phyloP scores from a whole-genome alignment of 768 basidiomycete genomes.

The Polyporus arcularius region DNA sequence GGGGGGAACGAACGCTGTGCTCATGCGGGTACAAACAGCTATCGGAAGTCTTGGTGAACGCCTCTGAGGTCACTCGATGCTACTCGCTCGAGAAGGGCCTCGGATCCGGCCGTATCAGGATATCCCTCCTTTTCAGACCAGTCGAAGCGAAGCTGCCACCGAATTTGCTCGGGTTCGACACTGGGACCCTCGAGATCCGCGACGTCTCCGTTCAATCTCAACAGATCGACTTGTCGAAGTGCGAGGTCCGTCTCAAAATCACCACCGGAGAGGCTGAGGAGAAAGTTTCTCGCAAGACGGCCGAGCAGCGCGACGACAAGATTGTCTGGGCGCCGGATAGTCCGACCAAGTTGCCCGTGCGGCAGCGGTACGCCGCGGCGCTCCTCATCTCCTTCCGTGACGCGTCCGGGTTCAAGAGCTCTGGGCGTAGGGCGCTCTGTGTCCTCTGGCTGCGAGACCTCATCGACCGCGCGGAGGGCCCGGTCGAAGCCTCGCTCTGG shows the following conservation, averaged over 20 bases:
- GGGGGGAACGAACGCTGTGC: not conserved
- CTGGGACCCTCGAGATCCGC: conserved; percentile 61
- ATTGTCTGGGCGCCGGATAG: conserved; percentile 37
- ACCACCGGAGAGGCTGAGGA: conserved; percentile 43
- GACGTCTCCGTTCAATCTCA: conserved; percentile 33
- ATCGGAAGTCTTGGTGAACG: conserved; percentile 36
- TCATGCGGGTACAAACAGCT: conserved; percentile 21
- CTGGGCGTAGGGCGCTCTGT: conserved; percentile 37
- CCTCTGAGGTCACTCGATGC: conserved; percentile 56
- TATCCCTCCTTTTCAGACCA: conserved; percentile 69
- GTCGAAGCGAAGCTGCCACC: conserved; percentile 60
- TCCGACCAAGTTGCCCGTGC: conserved; percentile 46
- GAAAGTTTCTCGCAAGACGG: conserved; percentile 39
- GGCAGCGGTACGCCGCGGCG: conserved; percentile 49
- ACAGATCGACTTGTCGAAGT: conserved; percentile 38
- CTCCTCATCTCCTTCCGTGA: conserved; percentile 48
- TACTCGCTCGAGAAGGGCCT: conserved; percentile 72
- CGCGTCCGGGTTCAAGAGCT: conserved; percentile 31
- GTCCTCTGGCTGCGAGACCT: conserved; percentile 58
- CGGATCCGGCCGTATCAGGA: conserved; percentile 62
- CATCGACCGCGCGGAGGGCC: conserved; percentile 48
- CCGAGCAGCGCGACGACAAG: conserved; percentile 32
- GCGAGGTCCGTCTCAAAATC: conserved; percentile 44
- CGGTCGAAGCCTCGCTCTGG: conserved; percentile 46
- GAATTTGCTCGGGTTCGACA: conserved; percentile 65